phyloP scores from a whole-genome alignment of 805 yeast species.

The Saccharomycopsis javanensis region DNA sequence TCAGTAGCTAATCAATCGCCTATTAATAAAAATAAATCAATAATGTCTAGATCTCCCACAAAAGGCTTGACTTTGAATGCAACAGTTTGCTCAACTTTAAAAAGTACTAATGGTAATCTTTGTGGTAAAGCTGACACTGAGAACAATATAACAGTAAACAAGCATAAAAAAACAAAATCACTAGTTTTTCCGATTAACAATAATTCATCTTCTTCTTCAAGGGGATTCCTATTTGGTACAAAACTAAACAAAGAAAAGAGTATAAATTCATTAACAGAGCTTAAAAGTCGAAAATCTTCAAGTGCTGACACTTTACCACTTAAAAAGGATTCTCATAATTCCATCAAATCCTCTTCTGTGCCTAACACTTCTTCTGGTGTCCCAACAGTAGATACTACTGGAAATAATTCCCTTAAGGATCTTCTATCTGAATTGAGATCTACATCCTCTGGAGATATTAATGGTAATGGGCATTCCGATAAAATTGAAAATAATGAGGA shows the following conservation, averaged over 20 bases:
- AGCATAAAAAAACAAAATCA: neutral
- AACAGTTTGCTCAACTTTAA: neutral
- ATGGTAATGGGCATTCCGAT: neutral
- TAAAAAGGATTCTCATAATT: neutral
- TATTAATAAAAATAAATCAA: neutral
- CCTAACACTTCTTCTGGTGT: neutral
- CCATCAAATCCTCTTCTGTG: neutral
- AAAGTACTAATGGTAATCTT: neutral
- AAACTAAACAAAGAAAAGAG: neutral
- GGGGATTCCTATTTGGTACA: neutral
- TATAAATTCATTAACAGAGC: neutral
- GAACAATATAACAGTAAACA: too few species aligned
- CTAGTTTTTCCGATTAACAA: neutral
- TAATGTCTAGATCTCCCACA: neutral
- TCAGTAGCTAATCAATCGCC: slow-evolving; percentile 9
- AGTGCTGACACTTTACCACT: neutral
- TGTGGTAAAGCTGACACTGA: neutral
- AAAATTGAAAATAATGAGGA: neutral
- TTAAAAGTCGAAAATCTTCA: neutral
- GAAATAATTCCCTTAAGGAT: slow-evolving; percentile 11
- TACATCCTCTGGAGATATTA: neutral
- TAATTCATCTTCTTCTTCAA: neutral
- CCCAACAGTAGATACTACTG: neutral
- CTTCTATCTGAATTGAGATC: slow-evolving; percentile 8
- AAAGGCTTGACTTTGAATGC: neutral